Evolutionary conservation across 1,284 basidiomycete species (phyloP).

Genomic region (Ceratobasidium sp.): DNA sequence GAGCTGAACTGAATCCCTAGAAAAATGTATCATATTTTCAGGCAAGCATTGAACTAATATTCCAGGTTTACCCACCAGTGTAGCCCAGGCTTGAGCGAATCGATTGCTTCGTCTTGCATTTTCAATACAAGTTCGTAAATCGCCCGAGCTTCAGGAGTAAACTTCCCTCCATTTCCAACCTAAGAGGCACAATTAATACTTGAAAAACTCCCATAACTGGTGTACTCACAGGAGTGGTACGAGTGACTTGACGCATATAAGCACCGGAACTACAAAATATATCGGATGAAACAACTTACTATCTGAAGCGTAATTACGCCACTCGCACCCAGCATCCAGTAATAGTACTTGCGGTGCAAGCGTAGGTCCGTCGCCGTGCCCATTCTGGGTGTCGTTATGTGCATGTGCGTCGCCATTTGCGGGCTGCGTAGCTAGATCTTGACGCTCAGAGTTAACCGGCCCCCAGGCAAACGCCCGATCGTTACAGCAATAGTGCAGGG

Average conservation of each 20-base stretch:
- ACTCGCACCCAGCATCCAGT: slow-evolving; percentile 92
- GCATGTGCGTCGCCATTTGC: slow-evolving; percentile 53
- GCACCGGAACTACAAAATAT: not conserved
- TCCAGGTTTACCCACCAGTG: slow-evolving; percentile 63
- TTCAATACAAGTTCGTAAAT: slow-evolving; percentile 84
- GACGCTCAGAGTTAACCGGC: slow-evolving; percentile 56
- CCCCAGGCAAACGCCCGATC: slow-evolving; percentile 80
- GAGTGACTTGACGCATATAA: slow-evolving; percentile 60
- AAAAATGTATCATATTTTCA: not conserved
- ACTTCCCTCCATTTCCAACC: slow-evolving; percentile 85
- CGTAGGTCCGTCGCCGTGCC: slow-evolving; percentile 48
- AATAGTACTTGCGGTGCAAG: slow-evolving; percentile 78
- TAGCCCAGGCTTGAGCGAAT: slow-evolving; percentile 68
- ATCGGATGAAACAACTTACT: slow-evolving; percentile 54
- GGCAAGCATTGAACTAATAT: not conserved
- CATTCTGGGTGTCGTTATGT: slow-evolving; percentile 48
- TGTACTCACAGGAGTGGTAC: slow-evolving; percentile 67
- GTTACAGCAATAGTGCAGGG: slow-evolving; percentile 88
- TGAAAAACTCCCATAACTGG: not conserved
- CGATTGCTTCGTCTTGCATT: slow-evolving; percentile 83
- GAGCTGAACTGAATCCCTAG: slow-evolving; percentile 71
- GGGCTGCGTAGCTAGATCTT: slow-evolving; percentile 61
- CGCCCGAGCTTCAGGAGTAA: slow-evolving; percentile 73
- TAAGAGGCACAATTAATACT: not conserved
- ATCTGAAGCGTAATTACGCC: slow-evolving; percentile 79